These are phyloP conservation scores for Debaryomyces tyrocola DNA, from an alignment of 805 yeast genomes.

Conservation along the genomic window DNA sequence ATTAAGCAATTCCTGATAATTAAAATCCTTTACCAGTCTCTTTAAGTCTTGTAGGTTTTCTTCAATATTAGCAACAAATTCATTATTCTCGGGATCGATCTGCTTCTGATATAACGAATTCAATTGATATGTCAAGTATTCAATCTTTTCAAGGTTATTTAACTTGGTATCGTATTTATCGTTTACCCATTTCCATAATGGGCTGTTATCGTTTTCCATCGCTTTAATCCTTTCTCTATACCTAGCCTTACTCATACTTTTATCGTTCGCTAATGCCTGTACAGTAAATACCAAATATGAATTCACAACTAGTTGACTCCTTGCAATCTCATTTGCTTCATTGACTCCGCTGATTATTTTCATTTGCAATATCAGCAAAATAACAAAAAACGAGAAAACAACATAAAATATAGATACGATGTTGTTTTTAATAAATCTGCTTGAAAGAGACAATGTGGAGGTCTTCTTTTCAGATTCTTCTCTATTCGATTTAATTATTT, in stretches of 20 bases:
- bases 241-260: background rate
- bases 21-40: conserved; percentile 10
- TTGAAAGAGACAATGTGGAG: background rate
- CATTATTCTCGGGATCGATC: background rate
- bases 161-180: conserved; percentile 15
- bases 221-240: background rate
- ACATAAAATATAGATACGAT: conserved; percentile 16
- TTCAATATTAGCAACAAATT: background rate
- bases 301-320: conserved; percentile 18
- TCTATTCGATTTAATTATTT: background rate
- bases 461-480: background rate
- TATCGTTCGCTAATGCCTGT: conserved; percentile 2
- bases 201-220: conserved; percentile 4
- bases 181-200: conserved; percentile 23
- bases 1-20: conserved; percentile 12
- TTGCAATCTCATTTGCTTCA: conserved; percentile 23
- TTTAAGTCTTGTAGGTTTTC: conserved; percentile 8
- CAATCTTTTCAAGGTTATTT: conserved; percentile 16
- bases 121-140: conserved; percentile 19
- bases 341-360: conserved; percentile 13
- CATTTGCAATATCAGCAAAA: conserved; percentile 21
- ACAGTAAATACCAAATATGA: conserved; percentile 12
- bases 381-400: conserved; percentile 17
- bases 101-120: conserved; percentile 8
- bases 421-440: conserved; percentile 11